Evolutionary conservation across 2,329 filamentous ascomycete genomes (phyloP).

Genomic region (Fusarium concolor): DNA sequence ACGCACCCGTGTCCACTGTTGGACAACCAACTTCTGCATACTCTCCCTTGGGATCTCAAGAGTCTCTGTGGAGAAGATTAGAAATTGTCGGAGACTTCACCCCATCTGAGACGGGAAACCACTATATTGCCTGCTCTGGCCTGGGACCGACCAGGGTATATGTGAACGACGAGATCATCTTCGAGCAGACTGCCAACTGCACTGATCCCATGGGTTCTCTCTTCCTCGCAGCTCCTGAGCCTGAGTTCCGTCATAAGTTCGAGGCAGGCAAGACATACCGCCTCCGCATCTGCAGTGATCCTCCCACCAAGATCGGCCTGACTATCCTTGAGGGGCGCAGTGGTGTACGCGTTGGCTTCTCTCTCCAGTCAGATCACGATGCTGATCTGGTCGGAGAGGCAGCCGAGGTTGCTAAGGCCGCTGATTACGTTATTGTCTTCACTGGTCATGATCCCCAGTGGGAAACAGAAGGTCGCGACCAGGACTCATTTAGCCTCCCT

Average conservation of each 20-base stretch:
- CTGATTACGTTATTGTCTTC: slow-evolving; percentile 67
- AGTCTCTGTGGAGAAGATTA: slow-evolving; percentile 41
- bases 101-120: slow-evolving; percentile 41
- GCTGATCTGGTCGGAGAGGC: slow-evolving; percentile 58
- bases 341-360: slow-evolving; percentile 48
- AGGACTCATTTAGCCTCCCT: slow-evolving; percentile 77
- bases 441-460: slow-evolving; percentile 67
- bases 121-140: slow-evolving; percentile 49
- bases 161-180: slow-evolving; percentile 45
- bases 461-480: slow-evolving; percentile 70
- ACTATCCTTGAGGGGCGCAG: slow-evolving; percentile 47
- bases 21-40: slow-evolving; percentile 38
- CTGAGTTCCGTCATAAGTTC: slow-evolving; percentile 43
- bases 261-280: slow-evolving; percentile 44
- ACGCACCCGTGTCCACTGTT: slow-evolving; percentile 30
- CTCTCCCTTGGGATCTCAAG: slow-evolving; percentile 43
- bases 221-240: slow-evolving; percentile 43
- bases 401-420: slow-evolving; percentile 64
- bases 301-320: slow-evolving; percentile 45
- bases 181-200: slow-evolving; percentile 44
- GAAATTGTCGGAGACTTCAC: slow-evolving; percentile 48
- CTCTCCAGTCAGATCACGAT: slow-evolving; percentile 48
- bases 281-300: slow-evolving; percentile 45
- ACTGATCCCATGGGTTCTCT: slow-evolving; percentile 49
- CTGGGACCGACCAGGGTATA: slow-evolving; percentile 44